Conservation (phyloP, 106 monocot genomes). For the Acorus gramineus region DNA sequence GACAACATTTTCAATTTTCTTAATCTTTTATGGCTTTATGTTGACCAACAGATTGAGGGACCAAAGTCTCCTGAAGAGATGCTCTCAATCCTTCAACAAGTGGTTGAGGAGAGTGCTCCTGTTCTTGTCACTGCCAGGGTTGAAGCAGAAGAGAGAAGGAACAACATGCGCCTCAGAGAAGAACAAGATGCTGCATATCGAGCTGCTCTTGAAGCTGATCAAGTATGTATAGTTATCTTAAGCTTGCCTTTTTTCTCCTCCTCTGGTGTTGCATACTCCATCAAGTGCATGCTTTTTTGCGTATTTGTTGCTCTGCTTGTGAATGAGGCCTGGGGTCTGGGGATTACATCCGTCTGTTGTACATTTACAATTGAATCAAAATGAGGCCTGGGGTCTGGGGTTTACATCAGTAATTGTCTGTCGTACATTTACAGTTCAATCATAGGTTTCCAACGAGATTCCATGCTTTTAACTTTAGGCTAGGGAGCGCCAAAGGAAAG, state of each 20-base stretch:
- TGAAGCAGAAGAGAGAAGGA: conserved; percentile 80
- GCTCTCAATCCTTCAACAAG: conserved; percentile 64
- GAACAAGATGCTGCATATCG: conserved; percentile 96
- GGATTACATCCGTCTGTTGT: neutral
- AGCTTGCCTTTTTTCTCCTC: neutral
- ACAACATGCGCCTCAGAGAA: conserved; percentile 64
- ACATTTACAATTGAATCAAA: no score
- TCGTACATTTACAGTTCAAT: no score
- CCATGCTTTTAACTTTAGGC: conserved; percentile 34
- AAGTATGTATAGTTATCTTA: conserved; percentile 24
- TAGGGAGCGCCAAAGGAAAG: conserved; percentile 78
- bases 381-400: no score
- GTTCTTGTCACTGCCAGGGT: conserved; percentile 55
- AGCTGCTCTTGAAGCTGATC: conserved; percentile 89
- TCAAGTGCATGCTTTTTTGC: neutral
- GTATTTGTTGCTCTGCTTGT: neutral
- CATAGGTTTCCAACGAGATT: no score
- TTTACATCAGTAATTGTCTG: no score
- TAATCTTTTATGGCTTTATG: neutral
- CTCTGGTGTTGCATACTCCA: neutral
- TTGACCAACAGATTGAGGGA: conserved; percentile 60
- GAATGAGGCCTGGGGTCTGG: no score
- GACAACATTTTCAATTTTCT: neutral
- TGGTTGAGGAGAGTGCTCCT: conserved; percentile 65
- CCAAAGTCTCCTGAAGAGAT: conserved; percentile 69